These are phyloP conservation scores for Aquanectria penicillioides DNA, from an alignment of 2,329 filamentous ascomycete species.

Conservation along the genomic window DNA sequence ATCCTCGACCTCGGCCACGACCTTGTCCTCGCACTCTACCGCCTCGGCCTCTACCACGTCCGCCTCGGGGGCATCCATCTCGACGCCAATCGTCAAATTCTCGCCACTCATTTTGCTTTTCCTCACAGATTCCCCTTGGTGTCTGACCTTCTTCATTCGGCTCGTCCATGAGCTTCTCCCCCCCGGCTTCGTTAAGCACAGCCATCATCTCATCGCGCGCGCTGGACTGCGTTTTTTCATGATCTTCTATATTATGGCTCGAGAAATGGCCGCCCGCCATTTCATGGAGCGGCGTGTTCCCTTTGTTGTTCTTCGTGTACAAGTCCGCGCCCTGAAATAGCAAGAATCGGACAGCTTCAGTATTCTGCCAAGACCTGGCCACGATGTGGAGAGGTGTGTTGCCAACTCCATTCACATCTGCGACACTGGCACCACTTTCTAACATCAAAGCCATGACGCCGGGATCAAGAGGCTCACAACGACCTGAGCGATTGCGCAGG, in stretches of 20 bases:
- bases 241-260: background rate
- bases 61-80: too few species aligned
- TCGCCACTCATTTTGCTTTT: background rate
- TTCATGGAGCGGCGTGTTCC: background rate
- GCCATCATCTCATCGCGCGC: background rate
- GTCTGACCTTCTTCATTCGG: background rate
- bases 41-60: too few species aligned
- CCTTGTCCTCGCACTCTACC: too few species aligned
- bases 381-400: background rate
- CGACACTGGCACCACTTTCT: background rate
- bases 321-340: background rate
- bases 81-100: too few species aligned
- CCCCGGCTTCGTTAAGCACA: background rate
- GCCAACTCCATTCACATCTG: background rate
- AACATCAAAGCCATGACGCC: background rate
- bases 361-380: background rate
- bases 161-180: background rate
- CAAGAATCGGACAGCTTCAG: background rate
- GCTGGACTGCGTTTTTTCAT: too few species aligned
- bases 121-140: background rate
- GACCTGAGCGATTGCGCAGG: background rate
- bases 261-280: background rate
- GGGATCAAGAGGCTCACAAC: background rate
- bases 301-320: background rate
- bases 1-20: too few species aligned